Evolutionary conservation across 2,329 filamentous ascomycete genomes (phyloP).

Genomic region (Cytospora paraplurivora): DNA sequence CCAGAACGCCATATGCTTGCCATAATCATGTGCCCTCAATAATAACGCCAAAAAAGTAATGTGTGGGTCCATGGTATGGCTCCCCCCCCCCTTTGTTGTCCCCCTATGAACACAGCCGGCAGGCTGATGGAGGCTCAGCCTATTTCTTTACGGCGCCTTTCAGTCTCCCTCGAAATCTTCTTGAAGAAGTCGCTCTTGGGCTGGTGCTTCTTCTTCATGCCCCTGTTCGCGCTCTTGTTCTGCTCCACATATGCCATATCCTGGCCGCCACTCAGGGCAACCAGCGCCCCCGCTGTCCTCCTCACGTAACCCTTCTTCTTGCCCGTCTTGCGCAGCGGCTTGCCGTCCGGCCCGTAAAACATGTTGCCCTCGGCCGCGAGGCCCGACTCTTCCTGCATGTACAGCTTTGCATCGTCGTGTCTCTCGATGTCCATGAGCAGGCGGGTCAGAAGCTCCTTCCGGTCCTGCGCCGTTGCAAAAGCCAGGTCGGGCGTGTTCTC

Average conservation of each 20-base stretch:
- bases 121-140: background rate
- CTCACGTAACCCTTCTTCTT: conserved; percentile 60
- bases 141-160: conserved; percentile 47
- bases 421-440: conserved; percentile 84
- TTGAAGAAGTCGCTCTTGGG: conserved; percentile 65
- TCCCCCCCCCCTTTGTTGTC: background rate
- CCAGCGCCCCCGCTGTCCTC: conserved; percentile 81
- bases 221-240: conserved; percentile 72
- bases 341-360: conserved; percentile 39
- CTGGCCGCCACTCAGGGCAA: conserved; percentile 85
- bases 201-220: conserved; percentile 62
- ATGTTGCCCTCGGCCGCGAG: conserved; percentile 43
- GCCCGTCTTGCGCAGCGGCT: conserved; percentile 35
- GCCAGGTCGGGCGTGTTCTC: conserved; percentile 79
- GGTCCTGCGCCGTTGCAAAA: conserved; percentile 77
- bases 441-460: conserved; percentile 83
- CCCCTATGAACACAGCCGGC: background rate
- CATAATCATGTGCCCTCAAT: background rate
- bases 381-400: conserved; percentile 33
- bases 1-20: conserved; percentile 17
- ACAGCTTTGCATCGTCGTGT: conserved; percentile 34
- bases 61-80: no score
- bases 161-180: conserved; percentile 64
- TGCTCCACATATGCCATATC: conserved; percentile 96
- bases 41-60: background rate